Evolutionary conservation across 805 yeast genomes (phyloP).

Genomic region (Blastobotrys attinorum): DNA sequence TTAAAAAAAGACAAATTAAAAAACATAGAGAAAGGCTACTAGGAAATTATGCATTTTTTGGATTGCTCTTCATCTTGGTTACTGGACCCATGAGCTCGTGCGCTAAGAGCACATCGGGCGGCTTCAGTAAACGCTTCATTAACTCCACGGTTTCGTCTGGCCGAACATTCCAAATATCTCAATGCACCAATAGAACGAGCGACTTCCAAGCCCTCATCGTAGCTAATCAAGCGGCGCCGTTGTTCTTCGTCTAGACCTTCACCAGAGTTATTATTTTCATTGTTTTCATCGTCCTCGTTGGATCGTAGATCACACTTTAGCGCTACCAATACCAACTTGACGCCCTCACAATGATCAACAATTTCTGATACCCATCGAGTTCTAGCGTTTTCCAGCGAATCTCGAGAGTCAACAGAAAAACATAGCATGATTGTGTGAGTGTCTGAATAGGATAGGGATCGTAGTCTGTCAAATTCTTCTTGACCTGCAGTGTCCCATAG

Average conservation of each 20-base stretch:
- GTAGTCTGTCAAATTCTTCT: conserved; percentile 91
- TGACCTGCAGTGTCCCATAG: conserved; percentile 99
- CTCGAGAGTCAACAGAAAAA: conserved; percentile 88
- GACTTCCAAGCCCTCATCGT: conserved; percentile 88
- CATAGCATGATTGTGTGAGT: conserved; percentile 97
- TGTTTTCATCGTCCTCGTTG: conserved; percentile 39
- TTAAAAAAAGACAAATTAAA: not conserved
- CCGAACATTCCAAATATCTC: conserved; percentile 93
- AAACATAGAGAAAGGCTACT: not conserved
- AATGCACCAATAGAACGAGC: conserved; percentile 92
- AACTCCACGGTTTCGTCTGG: conserved; percentile 95
- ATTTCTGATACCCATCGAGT: conserved; percentile 97
- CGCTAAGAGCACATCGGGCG: conserved; percentile 90
- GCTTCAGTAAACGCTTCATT: conserved; percentile 99
- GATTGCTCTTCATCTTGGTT: conserved; percentile 6
- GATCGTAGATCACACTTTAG: conserved; percentile 87
- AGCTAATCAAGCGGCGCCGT: conserved; percentile 50
- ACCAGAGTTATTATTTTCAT: conserved; percentile 25
- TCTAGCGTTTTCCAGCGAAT: conserved; percentile 90
- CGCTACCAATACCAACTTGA: conserved; percentile 86
- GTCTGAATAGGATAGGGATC: conserved; percentile 88
- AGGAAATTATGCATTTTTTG: not conserved
- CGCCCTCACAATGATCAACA: conserved; percentile 95
- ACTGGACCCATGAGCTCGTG: conserved; percentile 62
- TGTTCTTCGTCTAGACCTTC: conserved; percentile 27